Evolutionary conservation across 129 eudicot species (phyloP).

Genomic region (Arctium lappa): DNA sequence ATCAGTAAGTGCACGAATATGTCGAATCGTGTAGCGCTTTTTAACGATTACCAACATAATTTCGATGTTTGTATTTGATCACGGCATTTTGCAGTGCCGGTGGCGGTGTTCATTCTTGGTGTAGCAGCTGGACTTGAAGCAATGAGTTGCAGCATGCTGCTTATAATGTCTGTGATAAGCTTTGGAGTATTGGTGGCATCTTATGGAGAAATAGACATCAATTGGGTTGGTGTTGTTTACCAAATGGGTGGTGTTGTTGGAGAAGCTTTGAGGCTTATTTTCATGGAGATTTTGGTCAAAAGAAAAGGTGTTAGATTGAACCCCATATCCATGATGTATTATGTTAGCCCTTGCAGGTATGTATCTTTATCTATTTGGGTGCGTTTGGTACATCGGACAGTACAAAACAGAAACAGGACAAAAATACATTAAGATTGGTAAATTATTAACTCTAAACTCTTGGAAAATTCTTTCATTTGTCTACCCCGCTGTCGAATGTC

Average conservation of each 20-base stretch:
- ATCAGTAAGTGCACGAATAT: conserved; percentile 50
- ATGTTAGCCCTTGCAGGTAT: conserved; percentile 96
- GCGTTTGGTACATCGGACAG: neutral
- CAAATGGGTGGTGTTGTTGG: conserved; percentile 98
- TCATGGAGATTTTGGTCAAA: conserved; percentile 86
- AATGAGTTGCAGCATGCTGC: conserved; percentile 79
- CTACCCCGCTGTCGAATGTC: neutral
- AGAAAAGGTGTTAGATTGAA: conserved; percentile 74
- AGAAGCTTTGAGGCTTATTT: conserved; percentile 84
- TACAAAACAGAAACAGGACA: neutral
- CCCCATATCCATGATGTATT: conserved; percentile 82
- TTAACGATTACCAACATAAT: neutral
- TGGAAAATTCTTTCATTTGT: no score
- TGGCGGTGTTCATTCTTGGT: conserved; percentile 78
- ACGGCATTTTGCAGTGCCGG: conserved; percentile 55
- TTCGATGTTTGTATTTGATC: neutral
- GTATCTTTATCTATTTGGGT: conserved; percentile 7
- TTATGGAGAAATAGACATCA: conserved; percentile 76
- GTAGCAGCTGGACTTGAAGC: conserved; percentile 85
- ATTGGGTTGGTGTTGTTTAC: conserved; percentile 87
- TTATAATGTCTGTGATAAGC: conserved; percentile 89
- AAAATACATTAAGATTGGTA: neutral
- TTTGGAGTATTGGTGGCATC: conserved; percentile 88
- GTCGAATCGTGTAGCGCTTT: neutral
- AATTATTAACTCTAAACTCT: neutral